Evolutionary conservation across 148 eudicot genomes (phyloP), one percentile per base, ranked within the genome.

Genomic region (Rhododendron simsii): DNA sequence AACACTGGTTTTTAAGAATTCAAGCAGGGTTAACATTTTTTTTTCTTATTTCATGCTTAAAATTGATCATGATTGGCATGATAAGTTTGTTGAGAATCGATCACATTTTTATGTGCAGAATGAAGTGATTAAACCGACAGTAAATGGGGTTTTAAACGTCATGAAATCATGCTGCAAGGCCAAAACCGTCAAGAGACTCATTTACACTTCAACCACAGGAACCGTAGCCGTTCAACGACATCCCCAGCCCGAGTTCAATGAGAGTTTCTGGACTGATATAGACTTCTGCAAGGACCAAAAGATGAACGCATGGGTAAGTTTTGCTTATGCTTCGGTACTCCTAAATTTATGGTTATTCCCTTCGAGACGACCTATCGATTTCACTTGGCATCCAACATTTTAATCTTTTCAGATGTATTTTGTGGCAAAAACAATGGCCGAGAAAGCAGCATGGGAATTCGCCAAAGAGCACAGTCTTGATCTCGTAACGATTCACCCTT

Each of bases 381-480:
- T 63, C 30, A 63, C 28, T 8, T 2, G 11, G 12, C 5, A 77
- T 21, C 51, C 11, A 74, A 74, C 4, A 14, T 76, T 30, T 20
- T 77, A 39, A 39, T 39, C 44, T 77, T 39, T 30, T 39, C 84
- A 89, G 87, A 75, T 51, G 85, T 89, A 86, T 80, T 45, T 61
- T 26, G 88, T 86, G 18, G 88, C 88, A 4, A 89, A 89, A 77
- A 86, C 88, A 30, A 59, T 18, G 15, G 88, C 90, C 16, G 88
- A 89, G 81, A 59, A 55, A 37, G 88, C 78, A 7, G 90, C 87
- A 23, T 84, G 90, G 88, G 85, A 89, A 81, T 89, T 83, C 50
- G 90, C 90, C 1, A 76, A 81, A 50, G 88, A 89, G 35, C 80
- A 84, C 37, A n/a, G 80, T 15, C 57, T 89, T 47, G 85, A 89